Conservation (phyloP, 1,284 basidiomycete species). For the Salmacisia buchloeana region DNA sequence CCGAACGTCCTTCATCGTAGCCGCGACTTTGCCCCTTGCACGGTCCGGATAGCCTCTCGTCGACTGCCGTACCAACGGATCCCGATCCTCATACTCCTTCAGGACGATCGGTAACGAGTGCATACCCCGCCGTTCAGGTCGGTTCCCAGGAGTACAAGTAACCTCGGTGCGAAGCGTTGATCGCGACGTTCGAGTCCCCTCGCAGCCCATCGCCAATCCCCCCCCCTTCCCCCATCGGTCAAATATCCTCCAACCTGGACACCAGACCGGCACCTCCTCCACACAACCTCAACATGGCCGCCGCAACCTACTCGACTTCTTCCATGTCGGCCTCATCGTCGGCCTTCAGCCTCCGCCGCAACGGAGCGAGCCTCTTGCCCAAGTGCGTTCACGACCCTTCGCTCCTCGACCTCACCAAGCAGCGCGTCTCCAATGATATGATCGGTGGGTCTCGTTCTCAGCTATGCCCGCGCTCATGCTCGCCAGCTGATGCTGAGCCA, state of each 20-base stretch:
- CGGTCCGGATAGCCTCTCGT: not conserved
- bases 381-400: constrained; percentile 47
- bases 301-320: constrained; percentile 14
- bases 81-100: not conserved
- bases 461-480: not conserved
- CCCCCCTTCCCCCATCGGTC: not conserved
- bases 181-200: not conserved
- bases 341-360: constrained; percentile 38
- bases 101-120: not conserved
- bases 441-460: constrained; percentile 21
- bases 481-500: not conserved
- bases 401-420: constrained; percentile 47
- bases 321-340: constrained; percentile 27
- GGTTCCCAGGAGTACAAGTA: not conserved
- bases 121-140: not conserved
- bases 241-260: constrained; percentile 5
- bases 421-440: constrained; percentile 48
- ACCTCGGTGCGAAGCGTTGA: not conserved
- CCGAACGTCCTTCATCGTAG: not conserved
- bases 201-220: constrained; percentile 4
- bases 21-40: not conserved
- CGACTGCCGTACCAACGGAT: not conserved
- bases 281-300: constrained; percentile 18
- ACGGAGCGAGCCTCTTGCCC: constrained; percentile 45
- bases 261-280: not conserved